Percentiles rank a stretch among this genome's conserved stretches.
Evolutionary conservation across 371 early-diverging fungal genomes (phyloP).

Genomic region (Syncephalastrum monosporum): DNA sequence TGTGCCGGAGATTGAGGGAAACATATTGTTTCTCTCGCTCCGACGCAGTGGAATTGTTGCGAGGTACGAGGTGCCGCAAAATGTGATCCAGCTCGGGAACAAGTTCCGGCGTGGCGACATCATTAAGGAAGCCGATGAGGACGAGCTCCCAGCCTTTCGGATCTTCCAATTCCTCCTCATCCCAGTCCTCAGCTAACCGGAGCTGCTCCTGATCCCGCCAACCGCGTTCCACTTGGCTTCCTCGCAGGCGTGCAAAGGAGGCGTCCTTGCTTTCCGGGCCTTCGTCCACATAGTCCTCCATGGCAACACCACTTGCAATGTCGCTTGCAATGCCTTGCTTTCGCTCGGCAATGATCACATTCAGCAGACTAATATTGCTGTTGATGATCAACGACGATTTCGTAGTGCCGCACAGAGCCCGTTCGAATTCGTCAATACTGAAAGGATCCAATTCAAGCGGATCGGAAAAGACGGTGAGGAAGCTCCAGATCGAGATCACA

Average conservation of each 20-base stretch:
- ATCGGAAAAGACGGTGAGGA: constrained; percentile 43
- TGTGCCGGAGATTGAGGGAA: constrained; percentile 31
- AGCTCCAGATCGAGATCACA: constrained; percentile 37
- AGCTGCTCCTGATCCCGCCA: constrained; percentile 42
- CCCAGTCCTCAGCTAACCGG: constrained; percentile 37
- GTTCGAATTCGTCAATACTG: constrained; percentile 47
- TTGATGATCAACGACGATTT: constrained; percentile 35
- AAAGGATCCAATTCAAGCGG: constrained; percentile 35
- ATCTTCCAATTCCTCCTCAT: constrained; percentile 37
- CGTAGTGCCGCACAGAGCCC: constrained; percentile 23
- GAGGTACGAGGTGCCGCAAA: constrained; percentile 39
- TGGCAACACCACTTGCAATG: constrained; percentile 28
- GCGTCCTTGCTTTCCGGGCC: constrained; percentile 9
- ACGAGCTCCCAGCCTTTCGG: constrained; percentile 47
- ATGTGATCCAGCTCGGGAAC: constrained; percentile 39
- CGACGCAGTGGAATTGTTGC: constrained; percentile 28
- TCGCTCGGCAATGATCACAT: constrained; percentile 49
- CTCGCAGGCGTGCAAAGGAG: constrained; percentile 12
- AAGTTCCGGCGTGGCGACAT: constrained; percentile 43
- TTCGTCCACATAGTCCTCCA: constrained; percentile 32
- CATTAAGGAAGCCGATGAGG: constrained; percentile 48
- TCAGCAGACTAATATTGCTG: constrained; percentile 33
- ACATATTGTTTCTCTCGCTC: constrained; percentile 48
- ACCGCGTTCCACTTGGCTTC: constrained; percentile 28
- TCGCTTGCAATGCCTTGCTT: constrained; percentile 35